These are phyloP conservation scores for Alternaria arborescens DNA, from an alignment of 2,329 filamentous ascomycete genomes.

Conservation along the genomic window DNA sequence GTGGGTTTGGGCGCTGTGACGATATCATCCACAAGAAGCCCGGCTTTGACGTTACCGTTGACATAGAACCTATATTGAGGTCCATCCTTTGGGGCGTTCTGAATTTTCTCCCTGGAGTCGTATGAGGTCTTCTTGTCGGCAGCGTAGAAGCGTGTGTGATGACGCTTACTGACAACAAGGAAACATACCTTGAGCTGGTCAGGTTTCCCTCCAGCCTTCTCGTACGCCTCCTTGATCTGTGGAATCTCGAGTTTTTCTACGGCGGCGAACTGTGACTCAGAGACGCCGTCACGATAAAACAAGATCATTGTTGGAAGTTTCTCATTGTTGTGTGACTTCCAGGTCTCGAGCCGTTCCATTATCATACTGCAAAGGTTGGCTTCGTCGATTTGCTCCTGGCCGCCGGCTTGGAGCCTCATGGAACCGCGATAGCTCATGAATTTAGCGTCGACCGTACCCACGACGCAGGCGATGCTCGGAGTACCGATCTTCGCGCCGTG, in stretches of 20 bases:
- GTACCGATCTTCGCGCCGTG: not conserved
- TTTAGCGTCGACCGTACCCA: not conserved
- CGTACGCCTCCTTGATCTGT: not conserved
- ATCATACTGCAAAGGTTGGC: not conserved
- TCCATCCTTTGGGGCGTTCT: no score
- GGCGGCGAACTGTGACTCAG: conserved; percentile 19
- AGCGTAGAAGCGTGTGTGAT: conserved; percentile 54
- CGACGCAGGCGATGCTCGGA: not conserved
- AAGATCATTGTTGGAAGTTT: conserved; percentile 19
- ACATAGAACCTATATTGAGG: no score
- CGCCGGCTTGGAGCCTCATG: conserved; percentile 36
- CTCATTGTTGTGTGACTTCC: not conserved
- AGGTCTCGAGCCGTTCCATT: not conserved
- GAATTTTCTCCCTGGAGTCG: no score
- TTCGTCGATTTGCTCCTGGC: conserved; percentile 24
- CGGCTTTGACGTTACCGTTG: not conserved
- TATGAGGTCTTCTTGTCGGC: not conserved
- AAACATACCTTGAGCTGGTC: conserved; percentile 29
- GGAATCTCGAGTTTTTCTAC: not conserved
- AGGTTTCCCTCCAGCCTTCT: no score
- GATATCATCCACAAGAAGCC: conserved; percentile 35
- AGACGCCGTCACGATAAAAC: conserved; percentile 36
- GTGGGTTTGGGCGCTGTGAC: conserved; percentile 31
- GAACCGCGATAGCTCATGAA: conserved; percentile 42
- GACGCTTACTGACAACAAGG: conserved; percentile 52